Conservation (phyloP, 768 basidiomycete genomes). For the Amanita muscaria region DNA sequence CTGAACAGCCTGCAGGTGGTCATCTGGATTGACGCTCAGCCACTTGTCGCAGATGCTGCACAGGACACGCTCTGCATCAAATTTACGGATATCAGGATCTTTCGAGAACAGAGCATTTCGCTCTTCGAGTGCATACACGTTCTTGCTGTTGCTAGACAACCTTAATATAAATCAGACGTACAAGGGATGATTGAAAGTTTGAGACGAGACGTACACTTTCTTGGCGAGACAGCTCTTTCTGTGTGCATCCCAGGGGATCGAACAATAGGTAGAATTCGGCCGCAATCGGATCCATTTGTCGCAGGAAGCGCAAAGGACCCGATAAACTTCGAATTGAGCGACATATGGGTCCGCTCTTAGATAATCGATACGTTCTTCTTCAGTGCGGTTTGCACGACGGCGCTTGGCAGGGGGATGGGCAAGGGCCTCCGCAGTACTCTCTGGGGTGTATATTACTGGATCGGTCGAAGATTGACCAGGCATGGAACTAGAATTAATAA, state of each 20-base stretch:
- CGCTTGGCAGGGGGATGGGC: conserved; percentile 49
- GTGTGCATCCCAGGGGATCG: conserved; percentile 85
- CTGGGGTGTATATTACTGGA: conserved; percentile 35
- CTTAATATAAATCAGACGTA: conserved; percentile 4
- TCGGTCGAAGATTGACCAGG: conserved; percentile 15
- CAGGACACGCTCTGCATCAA: conserved; percentile 62
- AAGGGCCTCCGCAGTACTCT: conserved; percentile 31
- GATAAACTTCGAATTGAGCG: conserved; percentile 72
- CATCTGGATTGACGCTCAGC: conserved; percentile 52
- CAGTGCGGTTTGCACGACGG: conserved; percentile 66
- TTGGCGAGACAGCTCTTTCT: conserved; percentile 75
- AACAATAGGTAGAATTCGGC: conserved; percentile 80
- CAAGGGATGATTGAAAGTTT: background rate
- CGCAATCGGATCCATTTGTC: conserved; percentile 84
- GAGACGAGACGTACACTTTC: conserved; percentile 45
- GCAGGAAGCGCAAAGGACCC: conserved; percentile 71
- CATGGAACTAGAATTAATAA: background rate
- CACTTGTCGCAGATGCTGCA: conserved; percentile 64
- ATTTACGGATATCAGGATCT: conserved; percentile 67
- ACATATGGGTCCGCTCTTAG: conserved; percentile 66
- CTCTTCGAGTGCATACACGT: conserved; percentile 45
- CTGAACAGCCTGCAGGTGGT: conserved; percentile 53
- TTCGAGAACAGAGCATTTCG: conserved; percentile 48
- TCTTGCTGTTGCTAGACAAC: conserved; percentile 7
- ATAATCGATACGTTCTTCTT: conserved; percentile 70